Evolutionary conservation across 2,329 filamentous ascomycete species (phyloP), one percentile per base, ranked within the genome.

Genomic region (Penicillium sclerotigenum): DNA sequence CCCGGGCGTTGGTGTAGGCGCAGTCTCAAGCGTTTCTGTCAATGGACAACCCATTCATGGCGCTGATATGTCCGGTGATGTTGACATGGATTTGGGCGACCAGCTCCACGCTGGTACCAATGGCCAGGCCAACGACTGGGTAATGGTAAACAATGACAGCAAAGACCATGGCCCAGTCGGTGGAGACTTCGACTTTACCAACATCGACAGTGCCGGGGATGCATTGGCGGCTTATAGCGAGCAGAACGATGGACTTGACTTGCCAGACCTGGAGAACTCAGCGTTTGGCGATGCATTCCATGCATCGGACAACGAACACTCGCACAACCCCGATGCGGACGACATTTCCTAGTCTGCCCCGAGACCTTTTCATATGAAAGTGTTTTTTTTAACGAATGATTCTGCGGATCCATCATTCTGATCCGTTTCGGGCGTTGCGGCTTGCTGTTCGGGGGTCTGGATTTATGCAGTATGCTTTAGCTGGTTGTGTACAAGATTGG

Each of bases 241-340:
- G 16, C 81, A 83, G 14, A 79, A 83, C 48, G 79, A 80, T 53
- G 75, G 75, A 3, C 71, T 80, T 4, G 80, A 80, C 61, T 70
- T 81, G 40, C 83, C 81, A 9, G 87, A 87, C 60, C 82, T 91
- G 78, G 88, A 90, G 45, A 88, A 91, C 67, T 90, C 87, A 34
- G 90, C 89, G 1, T 94, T 94, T 75, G 90, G 89, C 3, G 89
- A 94, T 65, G 90, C 90, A 0, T 90, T 93, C 73, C 88, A 91
- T 60, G 79, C 78, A 16, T 79, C 80, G 45, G 79, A 81, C 59
- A 75, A 76, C 56, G 73, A 77, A 54, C 67, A 72, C 58, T 71
- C 65, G n/a, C 70, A 76, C 57, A 67, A 74, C 55, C 73, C 68
- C 38, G 73, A 77, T 43, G 67, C 69, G 5, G 74, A 76, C 47